Evolutionary conservation across 2,329 filamentous ascomycete genomes (phyloP).

Genomic region (Phyllosticta citribraziliensis): DNA sequence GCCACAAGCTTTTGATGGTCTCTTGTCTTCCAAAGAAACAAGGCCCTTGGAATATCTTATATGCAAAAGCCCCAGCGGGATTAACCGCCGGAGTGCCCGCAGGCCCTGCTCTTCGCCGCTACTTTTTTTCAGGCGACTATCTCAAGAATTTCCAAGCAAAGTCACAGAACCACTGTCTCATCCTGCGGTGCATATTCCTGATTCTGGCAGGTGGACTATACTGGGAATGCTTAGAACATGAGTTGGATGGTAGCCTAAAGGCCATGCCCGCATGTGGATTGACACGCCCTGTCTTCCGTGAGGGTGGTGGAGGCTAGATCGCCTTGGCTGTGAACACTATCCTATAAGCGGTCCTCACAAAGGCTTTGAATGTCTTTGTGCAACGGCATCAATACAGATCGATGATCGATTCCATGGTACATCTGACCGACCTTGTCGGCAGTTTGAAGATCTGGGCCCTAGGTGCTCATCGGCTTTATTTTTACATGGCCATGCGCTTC

Average conservation of each 20-base stretch:
- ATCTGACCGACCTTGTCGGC: neutral
- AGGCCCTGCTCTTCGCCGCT: neutral
- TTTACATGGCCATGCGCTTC: neutral
- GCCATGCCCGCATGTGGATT: neutral
- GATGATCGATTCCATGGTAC: neutral
- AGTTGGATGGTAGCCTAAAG: neutral
- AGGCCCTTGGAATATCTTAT: neutral
- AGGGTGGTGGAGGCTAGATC: slow-evolving; percentile 1
- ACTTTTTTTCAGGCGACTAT: neutral
- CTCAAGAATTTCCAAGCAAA: neutral
- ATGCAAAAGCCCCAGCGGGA: neutral
- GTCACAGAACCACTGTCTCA: neutral
- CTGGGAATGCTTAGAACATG: neutral
- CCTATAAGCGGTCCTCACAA: slow-evolving; percentile 1
- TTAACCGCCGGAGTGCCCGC: neutral
- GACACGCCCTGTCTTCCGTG: slow-evolving; percentile 7
- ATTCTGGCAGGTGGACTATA: neutral
- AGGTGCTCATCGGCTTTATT: neutral
- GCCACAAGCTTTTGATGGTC: neutral
- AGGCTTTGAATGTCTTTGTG: neutral
- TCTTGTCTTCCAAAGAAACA: neutral
- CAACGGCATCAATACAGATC: neutral
- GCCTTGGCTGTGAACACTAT: neutral
- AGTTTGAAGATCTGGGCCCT: neutral
- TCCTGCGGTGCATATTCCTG: neutral